Evolutionary conservation across 495 filamentous ascomycete species (phyloP), one percentile per base, ranked within the genome.

Genomic region (Amphirosellinia nigrospora): DNA sequence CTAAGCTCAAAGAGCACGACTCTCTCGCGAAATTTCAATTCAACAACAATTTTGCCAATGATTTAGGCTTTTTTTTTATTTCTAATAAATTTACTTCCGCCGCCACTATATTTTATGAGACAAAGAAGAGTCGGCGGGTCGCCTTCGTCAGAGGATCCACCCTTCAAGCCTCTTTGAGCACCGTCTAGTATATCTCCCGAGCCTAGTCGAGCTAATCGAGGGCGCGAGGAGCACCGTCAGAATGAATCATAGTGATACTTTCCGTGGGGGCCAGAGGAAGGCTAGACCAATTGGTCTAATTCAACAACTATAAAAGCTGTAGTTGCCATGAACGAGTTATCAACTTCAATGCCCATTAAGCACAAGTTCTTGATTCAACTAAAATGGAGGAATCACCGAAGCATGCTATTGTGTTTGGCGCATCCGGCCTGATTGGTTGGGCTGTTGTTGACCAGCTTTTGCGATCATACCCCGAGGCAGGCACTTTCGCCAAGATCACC

Each of bases 381-480:
- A n/a, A 7, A 26, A 64, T 64, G 61, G 30, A 45, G 28, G 30
- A 34, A 34, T 9, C 38, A 32, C 30, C 28, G 1, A 19, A 13
- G 6, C 64, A 66, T 5, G 64, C 64, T 23, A 58, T 66, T 10
- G 64, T 66, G 16, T 66, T 66, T 32, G 64, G 64, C 13, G 64
- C 64, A 23, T 66, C 64, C n/a, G 50, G 64, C 23, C 34, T 66
- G 4, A 66, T 56, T 21, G 64, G 64, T 36, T 66, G 64, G 64
- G 48, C 64, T n/a, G 52, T 66, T 9, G 43, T 66, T 8, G 64
- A 66, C 38, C 64, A 66, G 28, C 52, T 66, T 13, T 30, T 66
- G 52, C 52, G 48, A 6, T 28, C 15, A 41, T 66, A 55, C 38
- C 64, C 64, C 6, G 28, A 45, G 13, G 26, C 23, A 8, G 28